These are phyloP conservation scores for Paramecium sexaurelia DNA, from an alignment of 73 alveolate genomes.

Conservation along the genomic window DNA sequence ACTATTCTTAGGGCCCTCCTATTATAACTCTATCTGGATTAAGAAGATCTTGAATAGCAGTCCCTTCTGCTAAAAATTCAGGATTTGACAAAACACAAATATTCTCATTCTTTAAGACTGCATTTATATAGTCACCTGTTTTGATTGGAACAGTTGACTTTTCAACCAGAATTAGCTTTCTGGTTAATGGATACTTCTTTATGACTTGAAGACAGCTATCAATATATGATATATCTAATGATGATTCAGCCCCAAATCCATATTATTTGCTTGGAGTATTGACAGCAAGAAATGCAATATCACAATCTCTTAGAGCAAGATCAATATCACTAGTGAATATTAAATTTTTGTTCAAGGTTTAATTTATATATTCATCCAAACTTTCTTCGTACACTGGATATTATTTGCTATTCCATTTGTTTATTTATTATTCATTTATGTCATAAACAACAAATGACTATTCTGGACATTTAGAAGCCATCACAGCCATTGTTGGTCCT, in stretches of 20 bases:
- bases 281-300: constrained; percentile 84
- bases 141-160: constrained; percentile 97
- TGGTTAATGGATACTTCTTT: constrained; percentile 54
- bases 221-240: constrained; percentile 78
- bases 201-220: constrained; percentile 70
- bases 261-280: constrained; percentile 92
- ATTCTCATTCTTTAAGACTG: constrained; percentile 51
- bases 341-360: constrained; percentile 70
- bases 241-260: constrained; percentile 81
- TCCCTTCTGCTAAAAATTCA: constrained; percentile 98
- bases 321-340: constrained; percentile 81
- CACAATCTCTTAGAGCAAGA: constrained; percentile 70
- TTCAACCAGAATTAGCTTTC: constrained; percentile 80
- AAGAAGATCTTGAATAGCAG: constrained; percentile 92
- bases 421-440: constrained; percentile 78
- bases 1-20: constrained; percentile 72
- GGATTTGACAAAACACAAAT: constrained; percentile 90
- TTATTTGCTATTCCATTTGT: constrained; percentile 73
- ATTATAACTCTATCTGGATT: constrained; percentile 95
- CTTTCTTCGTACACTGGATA: background rate
- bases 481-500: constrained; percentile 91
- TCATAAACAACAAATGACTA: constrained; percentile 81
- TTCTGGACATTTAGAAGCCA: constrained; percentile 88
- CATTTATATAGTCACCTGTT: constrained; percentile 80
- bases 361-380: constrained; percentile 18